Percentiles rank a stretch among this genome's conserved stretches.
Conservation (phyloP, 495 filamentous ascomycete species). For the Cercophora scortea region DNA sequence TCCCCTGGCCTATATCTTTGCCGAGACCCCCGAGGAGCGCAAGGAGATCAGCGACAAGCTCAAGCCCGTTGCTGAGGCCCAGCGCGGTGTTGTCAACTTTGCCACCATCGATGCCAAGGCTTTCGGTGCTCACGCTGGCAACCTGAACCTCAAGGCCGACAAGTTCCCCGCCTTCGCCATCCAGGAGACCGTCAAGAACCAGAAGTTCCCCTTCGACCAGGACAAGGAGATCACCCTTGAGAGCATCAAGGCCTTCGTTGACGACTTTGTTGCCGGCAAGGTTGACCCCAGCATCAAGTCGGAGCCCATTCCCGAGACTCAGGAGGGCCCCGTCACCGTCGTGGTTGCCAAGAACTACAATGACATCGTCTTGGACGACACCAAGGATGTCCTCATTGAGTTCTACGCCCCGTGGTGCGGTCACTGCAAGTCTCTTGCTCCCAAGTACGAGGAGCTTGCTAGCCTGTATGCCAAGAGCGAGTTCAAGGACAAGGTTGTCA, state of each 20-base stretch:
- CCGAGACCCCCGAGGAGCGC: slow-evolving; percentile 86
- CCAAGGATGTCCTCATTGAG: slow-evolving; percentile 95
- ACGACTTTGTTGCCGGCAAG: slow-evolving; percentile 82
- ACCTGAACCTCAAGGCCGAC: slow-evolving; percentile 93
- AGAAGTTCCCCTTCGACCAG: slow-evolving; percentile 94
- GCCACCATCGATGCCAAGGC: slow-evolving; percentile 94
- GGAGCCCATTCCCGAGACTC: slow-evolving; percentile 90
- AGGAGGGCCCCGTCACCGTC: slow-evolving; percentile 82
- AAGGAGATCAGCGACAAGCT: slow-evolving; percentile 59
- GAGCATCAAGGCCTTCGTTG: slow-evolving; percentile 73
- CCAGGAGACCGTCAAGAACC: slow-evolving; percentile 91
- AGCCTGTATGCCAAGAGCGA: slow-evolving; percentile 67
- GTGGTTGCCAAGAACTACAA: slow-evolving; percentile 95
- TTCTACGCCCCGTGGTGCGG: slow-evolving; percentile 99
- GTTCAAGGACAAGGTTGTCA: slow-evolving; percentile 71
- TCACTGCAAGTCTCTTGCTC: slow-evolving; percentile 93
- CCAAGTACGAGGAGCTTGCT: slow-evolving; percentile 88
- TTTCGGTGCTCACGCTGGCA: slow-evolving; percentile 90
- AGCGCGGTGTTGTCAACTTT: slow-evolving; percentile 86
- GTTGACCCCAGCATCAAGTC: slow-evolving; percentile 95
- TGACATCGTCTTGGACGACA: slow-evolving; percentile 81
- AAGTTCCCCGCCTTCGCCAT: slow-evolving; percentile 97
- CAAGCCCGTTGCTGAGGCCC: slow-evolving; percentile 60
- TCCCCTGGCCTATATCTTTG: slow-evolving; percentile 96
- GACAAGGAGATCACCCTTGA: slow-evolving; percentile 69